Conservation (phyloP, 768 basidiomycete genomes). For the Cystobasidiopsis lactophilus region DNA sequence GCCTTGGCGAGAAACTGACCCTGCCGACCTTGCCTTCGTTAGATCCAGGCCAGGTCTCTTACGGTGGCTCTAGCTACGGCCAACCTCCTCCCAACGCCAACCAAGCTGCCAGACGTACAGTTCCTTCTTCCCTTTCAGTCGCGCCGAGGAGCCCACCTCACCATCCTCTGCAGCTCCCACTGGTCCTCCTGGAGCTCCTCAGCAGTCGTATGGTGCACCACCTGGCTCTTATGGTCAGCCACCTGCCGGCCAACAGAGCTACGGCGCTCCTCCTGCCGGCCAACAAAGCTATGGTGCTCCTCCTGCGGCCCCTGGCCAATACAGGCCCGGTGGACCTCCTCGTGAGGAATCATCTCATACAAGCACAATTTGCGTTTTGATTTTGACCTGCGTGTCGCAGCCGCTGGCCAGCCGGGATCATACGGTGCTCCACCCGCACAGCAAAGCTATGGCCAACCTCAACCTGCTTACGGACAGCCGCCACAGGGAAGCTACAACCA, state of each 20-base stretch:
- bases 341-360: background rate
- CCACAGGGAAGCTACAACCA: background rate
- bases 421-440: slow-evolving; percentile 5
- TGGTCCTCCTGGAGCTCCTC: background rate
- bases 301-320: background rate
- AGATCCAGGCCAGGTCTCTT: background rate
- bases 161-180: background rate
- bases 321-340: background rate
- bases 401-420: slow-evolving; percentile 5
- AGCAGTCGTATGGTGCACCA: slow-evolving; percentile 4
- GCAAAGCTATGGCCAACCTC: slow-evolving; percentile 2
- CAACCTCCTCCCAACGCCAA: background rate
- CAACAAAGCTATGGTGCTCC: slow-evolving; percentile 4
- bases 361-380: background rate
- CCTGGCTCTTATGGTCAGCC: background rate
- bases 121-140: background rate
- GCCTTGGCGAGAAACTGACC: slow-evolving; percentile 9
- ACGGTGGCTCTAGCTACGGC: slow-evolving; percentile 1
- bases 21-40: background rate
- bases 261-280: slow-evolving; percentile 6
- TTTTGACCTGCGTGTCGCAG: background rate
- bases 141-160: background rate
- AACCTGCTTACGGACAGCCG: background rate
- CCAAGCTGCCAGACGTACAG: background rate
- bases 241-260: slow-evolving; percentile 6